Base-by-base conservation (phyloP, 495 filamentous ascomycete genomes). In the Xylaria intraflava region DNA sequence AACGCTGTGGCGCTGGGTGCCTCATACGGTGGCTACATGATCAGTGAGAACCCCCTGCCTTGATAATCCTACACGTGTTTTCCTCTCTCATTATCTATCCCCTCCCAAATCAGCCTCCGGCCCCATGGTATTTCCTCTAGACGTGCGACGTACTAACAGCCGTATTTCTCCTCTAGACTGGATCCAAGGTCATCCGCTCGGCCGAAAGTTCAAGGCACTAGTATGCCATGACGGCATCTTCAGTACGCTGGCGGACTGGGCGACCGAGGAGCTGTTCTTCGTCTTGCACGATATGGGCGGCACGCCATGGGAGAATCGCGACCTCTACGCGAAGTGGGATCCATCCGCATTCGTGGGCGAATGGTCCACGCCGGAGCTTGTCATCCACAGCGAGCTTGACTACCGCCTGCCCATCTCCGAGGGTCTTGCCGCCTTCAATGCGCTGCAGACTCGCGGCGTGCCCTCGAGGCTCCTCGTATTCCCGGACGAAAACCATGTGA, bases 161-260 rank as follows among this genome's bases (percentile, higher is more conserved):
- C 14, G 24, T 39, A 30, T n/a, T 49, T 23, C 43, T 16, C 44
- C 12, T 48, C 41, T 27, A 81, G 75, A 87, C 61, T 88, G 85
- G 82, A 83, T 88, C 56, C 83, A 86, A 66, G 85, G 84, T 38
- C 81, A 86, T 29, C 72, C 74, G 0, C 72, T 87, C 0, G 84
- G 83, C 14, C 84, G 87, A 45, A 87, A 88, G 59, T 93, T 94
- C 78, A 89, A 89, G 66, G 90, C 90, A 1, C 78, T 95, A 1
- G 89, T 95, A 8, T 90, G 86, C 53, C 92, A 97, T 67, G 92
- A 95, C 66, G 91, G 91, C 30, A 82, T 92, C 23, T 95, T 90
- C 71, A 88, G 80, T 65, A 90, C 87, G 57, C 75, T 83, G 6
- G 82, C 80, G 45, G 83, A 89, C 68, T 80, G 90, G 55, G 70